phyloP scores from a whole-genome alignment of 179 eudicot species.

The Corrigiola litoralis region DNA sequence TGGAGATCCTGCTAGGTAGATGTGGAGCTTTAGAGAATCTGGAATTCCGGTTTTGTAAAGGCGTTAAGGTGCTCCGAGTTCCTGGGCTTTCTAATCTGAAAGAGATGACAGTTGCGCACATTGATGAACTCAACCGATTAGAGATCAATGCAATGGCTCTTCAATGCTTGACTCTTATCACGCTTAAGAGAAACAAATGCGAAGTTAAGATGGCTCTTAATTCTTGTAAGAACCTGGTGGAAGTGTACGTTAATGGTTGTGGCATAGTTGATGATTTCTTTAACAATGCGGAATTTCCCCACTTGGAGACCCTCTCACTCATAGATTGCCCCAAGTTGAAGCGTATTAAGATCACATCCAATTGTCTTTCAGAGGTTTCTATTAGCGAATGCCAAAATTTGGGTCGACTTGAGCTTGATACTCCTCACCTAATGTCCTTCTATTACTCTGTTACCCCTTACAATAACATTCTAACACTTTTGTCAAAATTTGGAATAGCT shows the following conservation, averaged over 20 bases:
- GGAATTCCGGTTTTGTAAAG: neutral
- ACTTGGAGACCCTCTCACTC: neutral
- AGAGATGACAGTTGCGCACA: neutral
- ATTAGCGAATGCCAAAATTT: neutral
- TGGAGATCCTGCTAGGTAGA: neutral
- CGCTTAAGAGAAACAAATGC: neutral
- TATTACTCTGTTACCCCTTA: neutral
- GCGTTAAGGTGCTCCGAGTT: neutral
- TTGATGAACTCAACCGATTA: neutral
- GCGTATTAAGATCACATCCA: neutral
- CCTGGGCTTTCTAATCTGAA: constrained; percentile 2
- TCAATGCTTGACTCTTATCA: neutral
- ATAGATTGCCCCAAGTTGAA: neutral
- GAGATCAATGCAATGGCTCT: neutral
- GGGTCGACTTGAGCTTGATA: constrained; percentile 2
- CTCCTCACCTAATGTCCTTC: neutral
- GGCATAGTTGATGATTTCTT: constrained; percentile 2
- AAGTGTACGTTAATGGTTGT: neutral
- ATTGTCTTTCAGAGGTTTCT: neutral
- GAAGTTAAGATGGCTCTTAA: neutral
- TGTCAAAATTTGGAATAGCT: neutral
- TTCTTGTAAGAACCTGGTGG: constrained; percentile 6
- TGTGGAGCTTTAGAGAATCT: neutral
- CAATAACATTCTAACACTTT: neutral
- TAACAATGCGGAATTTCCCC: neutral